These are phyloP conservation scores for Phytophthora sp. DNA, from an alignment of 352 stramenopile genomes.

Conservation along the genomic window DNA sequence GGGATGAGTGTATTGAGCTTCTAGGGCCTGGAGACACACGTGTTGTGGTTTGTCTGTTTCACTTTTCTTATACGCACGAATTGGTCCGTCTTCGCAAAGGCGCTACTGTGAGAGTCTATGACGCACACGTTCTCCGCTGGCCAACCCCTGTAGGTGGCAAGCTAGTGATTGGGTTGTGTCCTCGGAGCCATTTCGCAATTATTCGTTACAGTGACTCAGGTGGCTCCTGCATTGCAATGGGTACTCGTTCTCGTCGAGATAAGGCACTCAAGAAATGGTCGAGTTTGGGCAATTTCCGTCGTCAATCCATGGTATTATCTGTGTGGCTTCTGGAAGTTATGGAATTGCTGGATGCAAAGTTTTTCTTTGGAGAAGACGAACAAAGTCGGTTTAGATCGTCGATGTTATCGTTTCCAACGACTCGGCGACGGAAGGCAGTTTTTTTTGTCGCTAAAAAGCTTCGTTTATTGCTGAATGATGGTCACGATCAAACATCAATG, in stretches of 20 bases:
- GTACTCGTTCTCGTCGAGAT: slow-evolving; percentile 14
- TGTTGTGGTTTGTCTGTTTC: slow-evolving; percentile 47
- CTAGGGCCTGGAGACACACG: slow-evolving; percentile 16
- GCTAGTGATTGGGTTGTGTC: slow-evolving; percentile 47
- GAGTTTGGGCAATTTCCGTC: slow-evolving; percentile 35
- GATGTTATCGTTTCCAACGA: slow-evolving; percentile 30
- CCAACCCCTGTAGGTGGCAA: slow-evolving; percentile 33
- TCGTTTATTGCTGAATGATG: neutral
- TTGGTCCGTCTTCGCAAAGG: slow-evolving; percentile 41
- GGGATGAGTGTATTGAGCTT: slow-evolving; percentile 56
- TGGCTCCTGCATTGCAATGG: slow-evolving; percentile 21
- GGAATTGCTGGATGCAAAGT: slow-evolving; percentile 46
- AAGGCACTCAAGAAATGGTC: slow-evolving; percentile 36
- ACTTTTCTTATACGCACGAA: slow-evolving; percentile 41
- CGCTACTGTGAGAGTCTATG: slow-evolving; percentile 24
- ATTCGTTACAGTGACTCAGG: slow-evolving; percentile 12
- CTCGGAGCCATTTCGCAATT: slow-evolving; percentile 42
- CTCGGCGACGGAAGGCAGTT: slow-evolving; percentile 39
- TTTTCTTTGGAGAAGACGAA: slow-evolving; percentile 39
- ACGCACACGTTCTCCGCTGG: slow-evolving; percentile 43
- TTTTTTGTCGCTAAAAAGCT: slow-evolving; percentile 33
- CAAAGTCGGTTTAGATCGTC: neutral
- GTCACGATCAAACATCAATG: slow-evolving; percentile 2
- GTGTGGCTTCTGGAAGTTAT: slow-evolving; percentile 49
- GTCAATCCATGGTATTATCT: slow-evolving; percentile 36